A percentile compares a stretch with the other conserved stretches of the same genome.
phyloP scores from a whole-genome alignment of 441 rosid genomes.

The Caryocar brasiliense region DNA sequence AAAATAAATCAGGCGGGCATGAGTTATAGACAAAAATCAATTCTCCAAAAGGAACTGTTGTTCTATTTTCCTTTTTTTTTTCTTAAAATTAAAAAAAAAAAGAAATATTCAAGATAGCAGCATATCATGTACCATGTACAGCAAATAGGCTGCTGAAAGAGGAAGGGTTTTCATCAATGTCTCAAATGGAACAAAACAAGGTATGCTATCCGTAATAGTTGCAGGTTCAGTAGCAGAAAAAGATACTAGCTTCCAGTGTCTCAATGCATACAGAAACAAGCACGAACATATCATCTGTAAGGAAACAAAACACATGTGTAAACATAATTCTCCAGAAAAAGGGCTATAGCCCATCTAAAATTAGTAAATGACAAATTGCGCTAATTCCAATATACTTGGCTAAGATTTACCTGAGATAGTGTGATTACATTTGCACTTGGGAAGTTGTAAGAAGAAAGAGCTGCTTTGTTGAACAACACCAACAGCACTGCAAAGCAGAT shows the following conservation, averaged over 20 bases:
- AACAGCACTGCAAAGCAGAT: conserved; percentile 43
- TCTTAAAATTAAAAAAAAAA: too few relatives aligned
- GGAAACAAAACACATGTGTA: conserved; percentile 2
- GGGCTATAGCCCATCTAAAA: too few relatives aligned
- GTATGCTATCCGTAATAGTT: conserved; percentile 32
- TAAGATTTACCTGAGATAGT: conserved; percentile 52
- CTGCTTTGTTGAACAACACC: conserved; percentile 90
- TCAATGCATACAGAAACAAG: conserved; percentile 56
- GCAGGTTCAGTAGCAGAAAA: conserved; percentile 50
- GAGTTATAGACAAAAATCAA: conserved; percentile 1
- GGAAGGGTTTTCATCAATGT: conserved; percentile 70
- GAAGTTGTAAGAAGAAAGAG: conserved; percentile 77
- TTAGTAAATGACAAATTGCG: too few relatives aligned
- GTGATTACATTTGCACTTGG: conserved; percentile 85
- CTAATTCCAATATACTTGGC: neutral
- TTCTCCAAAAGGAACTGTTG: neutral
- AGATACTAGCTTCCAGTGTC: conserved; percentile 57
- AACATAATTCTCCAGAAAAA: neutral
- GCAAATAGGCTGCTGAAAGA: conserved; percentile 64
- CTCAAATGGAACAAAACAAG: conserved; percentile 48
- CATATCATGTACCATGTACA: conserved; percentile 58
- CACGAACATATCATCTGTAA: conserved; percentile 69
- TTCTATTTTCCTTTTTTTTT: too few relatives aligned
- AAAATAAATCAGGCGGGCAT: conserved; percentile 14
- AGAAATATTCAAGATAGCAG: neutral